Evolutionary conservation across 192 early-diverging fungal species (phyloP), one percentile per base, ranked within the genome.

Genomic region (Coemansia sp.): DNA sequence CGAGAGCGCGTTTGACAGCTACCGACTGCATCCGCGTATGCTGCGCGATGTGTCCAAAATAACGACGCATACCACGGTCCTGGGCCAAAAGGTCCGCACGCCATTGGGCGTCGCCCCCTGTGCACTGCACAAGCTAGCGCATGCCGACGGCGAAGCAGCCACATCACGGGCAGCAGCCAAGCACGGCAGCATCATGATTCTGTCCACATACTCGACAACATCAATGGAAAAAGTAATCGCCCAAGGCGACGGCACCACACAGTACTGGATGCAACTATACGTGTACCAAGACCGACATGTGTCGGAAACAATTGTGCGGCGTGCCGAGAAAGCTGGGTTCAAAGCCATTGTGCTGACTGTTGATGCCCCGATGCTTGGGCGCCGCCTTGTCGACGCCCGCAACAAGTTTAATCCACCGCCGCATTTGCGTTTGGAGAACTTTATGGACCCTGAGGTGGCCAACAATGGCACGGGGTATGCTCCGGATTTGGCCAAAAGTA

Each of bases 261-360:
- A 84, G 69, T 83, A 80, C 67, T 89, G 86, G 88, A 86, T 92
- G 70, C 93, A 95, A 62, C 85, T 95, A 17, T 95, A 95, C 65
- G 90, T 93, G 10, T 90, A 93, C 69, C 74, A 82, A 56, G 79
- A 95, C 60, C 82, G 92, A 7, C 41, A 22, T 4, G 75, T 88
- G 25, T 85, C 91, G 15, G 84, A 88, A 63, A 67, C 76, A 19
- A 67, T 95, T 22, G 84, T 95, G 8, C 65, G 83, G 24, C 73
- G 88, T 15, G 93, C 91, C 5, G 93, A 94, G 62, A 72, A 59
- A 9, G 88, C 85, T 6, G 93, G 93, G 4, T 88, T 90, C 80
- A 87, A 89, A 70, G 92, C 85, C 1, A 58, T 88, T 0, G 85
- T 85, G 15, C 61, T 88, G 2, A 88, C 87, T 0, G 86, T 88